Conservation (phyloP, 306 rosid genomes). For the Quercus dentata region DNA sequence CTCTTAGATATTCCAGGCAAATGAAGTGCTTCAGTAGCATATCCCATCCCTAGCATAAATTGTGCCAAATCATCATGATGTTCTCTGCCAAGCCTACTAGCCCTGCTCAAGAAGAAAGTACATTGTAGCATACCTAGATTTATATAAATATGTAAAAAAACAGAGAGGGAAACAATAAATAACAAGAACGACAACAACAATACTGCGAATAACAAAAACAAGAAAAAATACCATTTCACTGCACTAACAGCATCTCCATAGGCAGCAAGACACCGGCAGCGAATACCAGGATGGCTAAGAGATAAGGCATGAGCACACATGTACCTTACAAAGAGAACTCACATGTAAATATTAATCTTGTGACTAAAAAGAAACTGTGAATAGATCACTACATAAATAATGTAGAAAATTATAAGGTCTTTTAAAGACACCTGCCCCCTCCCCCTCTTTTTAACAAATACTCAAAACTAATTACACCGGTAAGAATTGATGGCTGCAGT, state of each 20-base stretch:
- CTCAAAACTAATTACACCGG: background rate
- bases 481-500: background rate
- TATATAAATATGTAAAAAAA: background rate
- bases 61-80: conserved; percentile 99
- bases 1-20: conserved; percentile 97
- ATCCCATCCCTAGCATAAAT: conserved; percentile 98
- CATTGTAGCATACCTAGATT: conserved; percentile 18
- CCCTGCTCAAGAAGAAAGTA: conserved; percentile 62
- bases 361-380: background rate
- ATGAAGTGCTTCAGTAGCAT: conserved; percentile 96
- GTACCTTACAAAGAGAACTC: conserved; percentile 55
- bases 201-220: background rate
- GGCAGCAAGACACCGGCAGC: conserved; percentile 99
- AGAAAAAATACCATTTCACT: conserved; percentile 74
- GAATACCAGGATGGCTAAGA: conserved; percentile 94
- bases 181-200: background rate
- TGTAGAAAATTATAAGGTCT: background rate
- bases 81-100: conserved; percentile 96
- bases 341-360: conserved; percentile 19
- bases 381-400: background rate
- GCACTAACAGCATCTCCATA: conserved; percentile 99
- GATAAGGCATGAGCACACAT: conserved; percentile 98
- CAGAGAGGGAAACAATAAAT: background rate
- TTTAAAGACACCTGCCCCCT: background rate
- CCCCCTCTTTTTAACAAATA: background rate